Evolutionary conservation across 2,329 filamentous ascomycete genomes (phyloP).

Genomic region (Xylaria hypoxylon): DNA sequence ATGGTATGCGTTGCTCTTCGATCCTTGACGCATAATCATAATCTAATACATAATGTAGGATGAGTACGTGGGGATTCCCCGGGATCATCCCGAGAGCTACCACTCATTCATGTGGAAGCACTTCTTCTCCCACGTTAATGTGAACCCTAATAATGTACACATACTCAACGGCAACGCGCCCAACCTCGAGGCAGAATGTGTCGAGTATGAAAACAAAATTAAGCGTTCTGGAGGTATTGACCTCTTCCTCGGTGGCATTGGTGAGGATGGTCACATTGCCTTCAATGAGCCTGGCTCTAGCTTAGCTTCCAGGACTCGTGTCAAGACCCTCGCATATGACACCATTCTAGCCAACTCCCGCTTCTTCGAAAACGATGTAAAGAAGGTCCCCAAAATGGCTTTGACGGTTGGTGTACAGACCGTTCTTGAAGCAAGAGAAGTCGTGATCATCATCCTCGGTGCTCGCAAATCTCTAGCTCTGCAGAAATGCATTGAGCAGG

Average conservation of each 20-base stretch:
- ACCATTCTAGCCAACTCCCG: slow-evolving; percentile 87
- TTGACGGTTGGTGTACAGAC: slow-evolving; percentile 88
- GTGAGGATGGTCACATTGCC: slow-evolving; percentile 87
- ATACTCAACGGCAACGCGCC: slow-evolving; percentile 84
- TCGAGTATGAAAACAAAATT: slow-evolving; percentile 83
- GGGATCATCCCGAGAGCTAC: slow-evolving; percentile 86
- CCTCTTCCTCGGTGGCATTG: slow-evolving; percentile 86
- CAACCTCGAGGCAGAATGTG: slow-evolving; percentile 80
- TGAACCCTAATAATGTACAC: slow-evolving; percentile 84
- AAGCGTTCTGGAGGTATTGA: slow-evolving; percentile 81
- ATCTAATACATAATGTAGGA: slow-evolving; percentile 62
- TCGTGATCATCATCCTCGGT: slow-evolving; percentile 84
- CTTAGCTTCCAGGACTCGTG: slow-evolving; percentile 79
- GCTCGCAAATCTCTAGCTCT: slow-evolving; percentile 84
- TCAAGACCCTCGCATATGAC: slow-evolving; percentile 89
- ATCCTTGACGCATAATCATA: slow-evolving; percentile 7
- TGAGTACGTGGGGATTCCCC: slow-evolving; percentile 86
- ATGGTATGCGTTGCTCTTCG: slow-evolving; percentile 68
- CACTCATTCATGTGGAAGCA: slow-evolving; percentile 95
- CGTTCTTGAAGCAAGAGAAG: slow-evolving; percentile 82
- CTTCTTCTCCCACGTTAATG: slow-evolving; percentile 88
- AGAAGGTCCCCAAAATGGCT: slow-evolving; percentile 82
- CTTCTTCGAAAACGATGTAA: slow-evolving; percentile 82
- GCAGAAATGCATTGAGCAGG: slow-evolving; percentile 83
- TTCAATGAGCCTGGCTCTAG: slow-evolving; percentile 92